These are phyloP conservation scores for Erythrophleum ivorense DNA, from an alignment of 331 rosid species.

Conservation along the genomic window DNA sequence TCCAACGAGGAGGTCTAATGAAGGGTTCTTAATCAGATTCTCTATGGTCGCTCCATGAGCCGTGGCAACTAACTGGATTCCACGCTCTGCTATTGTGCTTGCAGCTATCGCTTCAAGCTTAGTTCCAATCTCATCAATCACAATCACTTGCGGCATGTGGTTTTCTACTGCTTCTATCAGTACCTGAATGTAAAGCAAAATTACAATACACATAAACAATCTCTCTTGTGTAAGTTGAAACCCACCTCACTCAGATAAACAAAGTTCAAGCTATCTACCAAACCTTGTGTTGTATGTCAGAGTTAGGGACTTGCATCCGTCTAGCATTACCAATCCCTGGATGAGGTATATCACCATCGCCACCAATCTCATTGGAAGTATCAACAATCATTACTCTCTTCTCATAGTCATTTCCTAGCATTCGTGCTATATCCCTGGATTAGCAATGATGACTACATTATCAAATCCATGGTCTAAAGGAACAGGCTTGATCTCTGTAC, in stretches of 20 bases:
- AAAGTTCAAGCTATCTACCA: no score
- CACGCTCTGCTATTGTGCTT: constrained; percentile 91
- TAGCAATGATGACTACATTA: no score
- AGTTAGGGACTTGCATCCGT: constrained; percentile 88
- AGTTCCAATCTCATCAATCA: constrained; percentile 90
- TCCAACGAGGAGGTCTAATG: constrained; percentile 90
- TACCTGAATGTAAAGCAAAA: constrained; percentile 63
- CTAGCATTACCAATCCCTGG: constrained; percentile 90
- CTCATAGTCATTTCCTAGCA: constrained; percentile 85
- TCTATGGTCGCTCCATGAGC: constrained; percentile 94
- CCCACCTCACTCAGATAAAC: no score
- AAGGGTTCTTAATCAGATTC: constrained; percentile 86
- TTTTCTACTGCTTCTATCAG: constrained; percentile 96
- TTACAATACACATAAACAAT: no score
- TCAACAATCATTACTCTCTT: constrained; percentile 96
- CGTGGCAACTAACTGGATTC: constrained; percentile 93
- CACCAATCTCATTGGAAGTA: constrained; percentile 96
- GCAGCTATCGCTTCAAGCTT: constrained; percentile 98
- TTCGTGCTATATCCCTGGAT: constrained; percentile 89
- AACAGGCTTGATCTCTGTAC: no score
- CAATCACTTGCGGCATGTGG: no score
- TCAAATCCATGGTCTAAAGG: no score
- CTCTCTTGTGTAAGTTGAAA: no score
- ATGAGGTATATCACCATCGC: constrained; percentile 97
- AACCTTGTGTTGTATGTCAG: constrained; percentile 88